Conservation (phyloP, 345 rosid genomes). For the Populus nigra region DNA sequence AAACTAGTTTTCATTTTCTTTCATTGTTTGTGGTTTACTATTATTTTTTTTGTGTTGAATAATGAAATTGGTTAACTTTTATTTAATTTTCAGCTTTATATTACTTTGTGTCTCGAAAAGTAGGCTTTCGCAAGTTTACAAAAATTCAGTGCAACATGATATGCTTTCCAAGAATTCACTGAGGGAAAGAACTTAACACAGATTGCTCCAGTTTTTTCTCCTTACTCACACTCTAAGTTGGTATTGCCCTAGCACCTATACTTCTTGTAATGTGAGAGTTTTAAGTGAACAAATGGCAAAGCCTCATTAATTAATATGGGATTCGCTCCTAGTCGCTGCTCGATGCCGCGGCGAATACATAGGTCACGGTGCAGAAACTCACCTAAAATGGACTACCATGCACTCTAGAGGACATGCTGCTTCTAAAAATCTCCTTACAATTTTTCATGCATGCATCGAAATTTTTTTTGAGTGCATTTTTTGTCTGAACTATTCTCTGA, state of each 20-base stretch:
- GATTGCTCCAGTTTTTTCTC: constrained; percentile 68
- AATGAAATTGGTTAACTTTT: background rate
- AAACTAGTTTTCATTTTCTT: too few relatives aligned
- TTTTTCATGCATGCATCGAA: background rate
- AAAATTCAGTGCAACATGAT: background rate
- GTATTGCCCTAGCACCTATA: background rate
- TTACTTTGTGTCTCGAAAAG: background rate
- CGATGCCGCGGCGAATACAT: too few relatives aligned
- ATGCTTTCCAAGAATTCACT: constrained; percentile 91
- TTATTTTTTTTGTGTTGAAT: background rate
- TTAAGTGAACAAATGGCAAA: background rate
- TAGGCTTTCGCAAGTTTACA: background rate
- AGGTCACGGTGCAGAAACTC: too few relatives aligned
- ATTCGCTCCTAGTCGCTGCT: too few relatives aligned
- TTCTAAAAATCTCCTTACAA: background rate
- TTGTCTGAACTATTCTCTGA: background rate
- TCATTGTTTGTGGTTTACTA: background rate
- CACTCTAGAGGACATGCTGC: background rate
- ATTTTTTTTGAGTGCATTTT: background rate
- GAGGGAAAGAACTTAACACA: constrained; percentile 82
- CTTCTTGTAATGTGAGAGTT: background rate
- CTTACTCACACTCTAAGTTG: background rate
- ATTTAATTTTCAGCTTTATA: background rate
- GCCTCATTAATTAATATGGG: background rate
- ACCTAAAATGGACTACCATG: background rate